Evolutionary conservation across 2,329 filamentous ascomycete genomes (phyloP), one percentile per base, ranked within the genome.

Genomic region (Aureobasidium musti): DNA sequence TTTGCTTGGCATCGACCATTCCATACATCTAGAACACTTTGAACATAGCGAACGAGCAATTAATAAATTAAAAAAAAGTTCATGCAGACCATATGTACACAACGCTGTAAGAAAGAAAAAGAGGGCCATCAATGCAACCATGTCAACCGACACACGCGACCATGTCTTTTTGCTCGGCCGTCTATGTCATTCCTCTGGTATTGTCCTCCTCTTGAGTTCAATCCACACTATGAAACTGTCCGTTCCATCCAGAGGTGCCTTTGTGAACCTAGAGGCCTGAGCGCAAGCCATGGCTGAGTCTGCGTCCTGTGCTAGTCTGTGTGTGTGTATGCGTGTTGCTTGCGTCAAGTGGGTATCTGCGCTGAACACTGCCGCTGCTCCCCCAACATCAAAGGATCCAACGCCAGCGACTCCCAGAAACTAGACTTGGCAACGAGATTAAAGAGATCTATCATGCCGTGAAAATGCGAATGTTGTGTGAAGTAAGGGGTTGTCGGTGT

Each of bases 391-490:
- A 66, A 66, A 57, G 50, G 63, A 50, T 66, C 64, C 64, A 66
- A 60, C 64, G 64, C 64, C 64, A 66, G 64, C 45, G 52, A 66
- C 54, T 56, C 64, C 64, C 61, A 64, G 53, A 41, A 33, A 66
- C 64, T 66, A 66, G 54, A 60, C 64, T 26, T 59, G 54, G 64
- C 64, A 66, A 52, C 57, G 59, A 33, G 23, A 57, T 66, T 59
- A 60, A 66, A 66, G 43, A 66, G 64, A 66, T 66, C 64, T 66
- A 66, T 60, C 53, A 60, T 66, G 64, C 45, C 53, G 54, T 52
- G 61, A 53, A 64, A 54, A 64, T 64, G 61, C 61, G 49, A 64
- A 54, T 64, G 49, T 64, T 54, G 61, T 64, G 61, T 54, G 14
- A 63, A 43, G 43, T 41, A 43, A 57, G 39, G 17, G 35, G 14